phyloP scores from a whole-genome alignment of 108 stramenopile species.

The Epithemia pelagica region DNA sequence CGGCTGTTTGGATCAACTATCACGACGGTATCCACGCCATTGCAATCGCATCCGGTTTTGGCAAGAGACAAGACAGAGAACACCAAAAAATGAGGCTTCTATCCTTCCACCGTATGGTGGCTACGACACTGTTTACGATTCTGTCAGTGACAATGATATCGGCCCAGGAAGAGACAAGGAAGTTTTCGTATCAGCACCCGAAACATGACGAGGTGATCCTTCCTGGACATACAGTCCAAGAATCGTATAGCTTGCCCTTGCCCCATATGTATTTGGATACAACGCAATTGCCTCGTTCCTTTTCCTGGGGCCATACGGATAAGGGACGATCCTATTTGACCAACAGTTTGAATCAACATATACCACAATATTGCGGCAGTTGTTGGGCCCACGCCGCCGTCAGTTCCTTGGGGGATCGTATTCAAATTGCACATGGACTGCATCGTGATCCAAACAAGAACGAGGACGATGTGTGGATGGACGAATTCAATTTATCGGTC shows the following conservation, averaged over 20 bases:
- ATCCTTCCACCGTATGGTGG: too few relatives aligned
- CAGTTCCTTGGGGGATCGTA: slow-evolving; percentile 77
- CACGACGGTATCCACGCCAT: too few relatives aligned
- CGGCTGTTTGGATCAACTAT: too few relatives aligned
- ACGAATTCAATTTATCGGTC: slow-evolving; percentile 59
- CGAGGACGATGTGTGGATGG: slow-evolving; percentile 6
- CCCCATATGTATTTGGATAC: slow-evolving; percentile 68
- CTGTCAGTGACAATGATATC: too few relatives aligned
- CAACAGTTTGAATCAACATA: slow-evolving; percentile 79
- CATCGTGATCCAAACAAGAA: neutral
- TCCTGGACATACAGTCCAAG: neutral
- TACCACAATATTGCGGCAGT: slow-evolving; percentile 74
- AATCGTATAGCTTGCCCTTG: slow-evolving; percentile 23
- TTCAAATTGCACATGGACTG: slow-evolving; percentile 73
- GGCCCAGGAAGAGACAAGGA: too few relatives aligned
- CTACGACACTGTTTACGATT: too few relatives aligned
- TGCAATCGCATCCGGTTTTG: too few relatives aligned
- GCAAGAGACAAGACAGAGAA: too few relatives aligned
- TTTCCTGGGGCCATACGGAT: slow-evolving; percentile 65
- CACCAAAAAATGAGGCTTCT: too few relatives aligned
- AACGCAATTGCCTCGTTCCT: slow-evolving; percentile 63
- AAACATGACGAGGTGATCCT: slow-evolving; percentile 7
- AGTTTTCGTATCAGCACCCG: too few relatives aligned
- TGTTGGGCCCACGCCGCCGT: slow-evolving; percentile 94
- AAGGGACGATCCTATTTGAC: slow-evolving; percentile 74